A percentile compares a stretch with the other conserved stretches of the same genome.
Evolutionary conservation across 129 eudicot species (phyloP).

Genomic region (Ambrosia artemisiifolia): DNA sequence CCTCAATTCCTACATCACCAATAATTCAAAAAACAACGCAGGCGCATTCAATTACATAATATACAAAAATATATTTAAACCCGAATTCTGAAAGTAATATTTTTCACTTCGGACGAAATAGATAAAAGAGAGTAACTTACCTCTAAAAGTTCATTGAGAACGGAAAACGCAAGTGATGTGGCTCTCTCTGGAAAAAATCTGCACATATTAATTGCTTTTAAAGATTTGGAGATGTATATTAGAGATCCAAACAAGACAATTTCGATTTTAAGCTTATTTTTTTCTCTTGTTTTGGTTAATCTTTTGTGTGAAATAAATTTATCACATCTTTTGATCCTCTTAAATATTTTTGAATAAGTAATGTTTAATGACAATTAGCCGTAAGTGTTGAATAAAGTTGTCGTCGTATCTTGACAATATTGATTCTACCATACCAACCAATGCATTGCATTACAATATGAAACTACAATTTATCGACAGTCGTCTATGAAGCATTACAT

Average conservation of each 20-base stretch:
- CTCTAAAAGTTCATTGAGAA: conserved; percentile 76
- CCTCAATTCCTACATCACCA: conserved; percentile 60
- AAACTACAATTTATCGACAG: neutral
- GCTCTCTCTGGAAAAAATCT: conserved; percentile 80
- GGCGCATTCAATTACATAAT: neutral
- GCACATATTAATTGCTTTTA: conserved; percentile 28
- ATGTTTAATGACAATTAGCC: neutral
- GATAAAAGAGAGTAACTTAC: conserved; percentile 36
- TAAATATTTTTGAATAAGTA: neutral
- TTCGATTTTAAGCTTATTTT: neutral
- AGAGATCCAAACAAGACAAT: neutral
- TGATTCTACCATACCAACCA: neutral
- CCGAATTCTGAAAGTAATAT: neutral
- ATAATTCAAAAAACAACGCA: neutral
- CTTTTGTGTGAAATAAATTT: neutral
- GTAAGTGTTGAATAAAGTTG: neutral
- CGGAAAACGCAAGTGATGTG: conserved; percentile 71
- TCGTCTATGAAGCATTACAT: no score
- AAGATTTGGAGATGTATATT: neutral
- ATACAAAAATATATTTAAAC: neutral
- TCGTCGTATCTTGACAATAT: neutral
- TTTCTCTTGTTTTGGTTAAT: neutral
- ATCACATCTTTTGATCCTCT: neutral
- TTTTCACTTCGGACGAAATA: neutral
- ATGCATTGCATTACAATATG: neutral